phyloP scores from a whole-genome alignment of 164 flowering plant species.

The Cinnamomum chago region DNA sequence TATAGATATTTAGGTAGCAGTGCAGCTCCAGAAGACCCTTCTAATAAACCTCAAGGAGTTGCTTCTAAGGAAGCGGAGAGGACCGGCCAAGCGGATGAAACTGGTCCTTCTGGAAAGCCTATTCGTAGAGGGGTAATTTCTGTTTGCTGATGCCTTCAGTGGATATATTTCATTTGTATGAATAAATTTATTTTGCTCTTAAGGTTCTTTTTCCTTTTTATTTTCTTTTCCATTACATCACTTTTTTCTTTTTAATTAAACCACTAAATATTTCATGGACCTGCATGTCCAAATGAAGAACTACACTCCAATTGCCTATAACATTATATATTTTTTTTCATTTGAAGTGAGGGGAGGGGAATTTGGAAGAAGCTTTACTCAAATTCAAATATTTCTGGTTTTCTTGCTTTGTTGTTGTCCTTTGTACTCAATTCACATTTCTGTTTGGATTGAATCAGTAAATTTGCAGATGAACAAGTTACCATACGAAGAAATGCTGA shows the following conservation, averaged over 20 bases:
- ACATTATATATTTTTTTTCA: not conserved
- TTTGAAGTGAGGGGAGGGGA: not conserved
- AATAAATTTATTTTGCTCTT: not conserved
- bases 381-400: no score
- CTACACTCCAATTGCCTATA: not conserved
- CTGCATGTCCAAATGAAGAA: not conserved
- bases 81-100: slow-evolving; percentile 32
- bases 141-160: not conserved
- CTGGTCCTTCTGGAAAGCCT: slow-evolving; percentile 49
- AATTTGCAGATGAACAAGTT: no score
- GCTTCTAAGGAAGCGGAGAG: slow-evolving; percentile 29
- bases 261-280: not conserved
- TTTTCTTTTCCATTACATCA: not conserved
- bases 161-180: not conserved
- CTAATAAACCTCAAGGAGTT: slow-evolving; percentile 17
- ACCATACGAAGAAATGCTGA: no score
- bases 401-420: no score
- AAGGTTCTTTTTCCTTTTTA: not conserved
- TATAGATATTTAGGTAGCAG: slow-evolving; percentile 8
- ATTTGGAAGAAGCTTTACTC: not conserved
- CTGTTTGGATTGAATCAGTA: no score
- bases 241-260: no score
- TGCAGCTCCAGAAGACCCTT: slow-evolving; percentile 7
- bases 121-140: slow-evolving; percentile 70
- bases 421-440: no score